These are phyloP conservation scores for Spizellomyces sp. DNA, from an alignment of 192 early-diverging fungal species.

Conservation along the genomic window DNA sequence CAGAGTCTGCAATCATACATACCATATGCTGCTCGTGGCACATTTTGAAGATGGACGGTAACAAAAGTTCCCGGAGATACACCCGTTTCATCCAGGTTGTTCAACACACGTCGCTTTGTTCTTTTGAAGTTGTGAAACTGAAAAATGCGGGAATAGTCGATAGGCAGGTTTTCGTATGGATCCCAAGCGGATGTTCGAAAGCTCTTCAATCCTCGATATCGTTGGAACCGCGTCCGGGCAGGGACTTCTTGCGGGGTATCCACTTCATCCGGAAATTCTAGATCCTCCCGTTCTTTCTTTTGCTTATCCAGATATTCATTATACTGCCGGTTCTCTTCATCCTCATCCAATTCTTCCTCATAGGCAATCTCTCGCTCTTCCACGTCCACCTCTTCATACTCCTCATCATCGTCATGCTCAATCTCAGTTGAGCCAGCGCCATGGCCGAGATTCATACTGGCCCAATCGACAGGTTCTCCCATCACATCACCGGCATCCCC, in stretches of 20 bases:
- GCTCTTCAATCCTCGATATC: constrained; percentile 92
- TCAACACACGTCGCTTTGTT: constrained; percentile 76
- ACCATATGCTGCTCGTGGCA: constrained; percentile 18
- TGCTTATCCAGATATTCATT: constrained; percentile 66
- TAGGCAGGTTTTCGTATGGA: constrained; percentile 95
- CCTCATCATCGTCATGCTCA: constrained; percentile 54
- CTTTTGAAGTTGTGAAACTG: constrained; percentile 89
- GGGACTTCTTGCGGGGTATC: constrained; percentile 88
- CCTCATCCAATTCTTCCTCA: constrained; percentile 50
- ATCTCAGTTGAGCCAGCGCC: neutral
- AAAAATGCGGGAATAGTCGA: constrained; percentile 96
- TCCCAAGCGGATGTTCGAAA: constrained; percentile 98
- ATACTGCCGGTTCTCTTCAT: constrained; percentile 35
- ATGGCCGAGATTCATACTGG: constrained; percentile 27
- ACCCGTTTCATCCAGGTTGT: constrained; percentile 48
- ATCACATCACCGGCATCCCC: constrained; percentile 49
- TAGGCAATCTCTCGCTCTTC: constrained; percentile 38
- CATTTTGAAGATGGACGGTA: constrained; percentile 63
- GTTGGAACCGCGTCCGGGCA: constrained; percentile 85
- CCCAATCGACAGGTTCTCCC: constrained; percentile 23
- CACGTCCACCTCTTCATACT: constrained; percentile 54
- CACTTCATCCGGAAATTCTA: constrained; percentile 95
- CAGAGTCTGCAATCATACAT: constrained; percentile 2
- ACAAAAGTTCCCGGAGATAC: constrained; percentile 71
- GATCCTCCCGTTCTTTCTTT: constrained; percentile 71